These are phyloP conservation scores for Volvox africanus DNA, from an alignment of 139 green algal genomes.

Conservation along the genomic window DNA sequence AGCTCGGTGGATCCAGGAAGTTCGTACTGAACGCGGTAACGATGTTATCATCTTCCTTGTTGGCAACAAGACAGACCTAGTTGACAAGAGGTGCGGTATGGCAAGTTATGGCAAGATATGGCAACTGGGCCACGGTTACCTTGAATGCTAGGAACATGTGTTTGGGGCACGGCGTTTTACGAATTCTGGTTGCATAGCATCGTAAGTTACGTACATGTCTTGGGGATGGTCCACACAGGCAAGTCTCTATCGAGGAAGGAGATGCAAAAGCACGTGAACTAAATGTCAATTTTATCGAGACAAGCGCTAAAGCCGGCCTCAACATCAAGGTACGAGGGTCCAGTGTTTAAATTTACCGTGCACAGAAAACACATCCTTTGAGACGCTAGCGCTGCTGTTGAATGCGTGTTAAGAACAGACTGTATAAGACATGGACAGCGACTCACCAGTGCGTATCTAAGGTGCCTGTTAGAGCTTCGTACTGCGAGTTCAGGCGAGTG, in stretches of 20 bases:
- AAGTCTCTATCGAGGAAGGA: constrained; percentile 97
- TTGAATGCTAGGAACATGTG: neutral
- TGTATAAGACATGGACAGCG: no score
- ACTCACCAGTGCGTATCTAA: no score
- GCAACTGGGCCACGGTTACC: no score
- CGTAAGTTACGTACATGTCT: neutral
- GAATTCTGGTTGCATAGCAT: neutral
- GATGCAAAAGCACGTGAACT: constrained; percentile 94
- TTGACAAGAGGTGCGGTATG: constrained; percentile 88
- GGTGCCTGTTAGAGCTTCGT: no score
- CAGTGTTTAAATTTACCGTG: no score
- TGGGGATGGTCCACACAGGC: constrained; percentile 64
- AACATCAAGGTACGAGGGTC: constrained; percentile 93
- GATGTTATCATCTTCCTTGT: constrained; percentile 99
- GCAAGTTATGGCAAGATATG: no score
- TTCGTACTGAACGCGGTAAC: constrained; percentile 93
- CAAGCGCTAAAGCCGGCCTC: constrained; percentile 97
- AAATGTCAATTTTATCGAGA: constrained; percentile 99
- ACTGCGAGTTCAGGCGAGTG: no score
- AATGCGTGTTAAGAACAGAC: no score
- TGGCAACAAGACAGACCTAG: constrained; percentile 99
- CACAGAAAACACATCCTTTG: no score
- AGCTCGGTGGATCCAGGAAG: constrained; percentile 96
- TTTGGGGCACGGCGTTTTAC: neutral
- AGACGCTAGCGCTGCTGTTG: no score